These are phyloP conservation scores for Colletotrichum zoysiae DNA, from an alignment of 2,329 filamentous ascomycete genomes.

Conservation along the genomic window DNA sequence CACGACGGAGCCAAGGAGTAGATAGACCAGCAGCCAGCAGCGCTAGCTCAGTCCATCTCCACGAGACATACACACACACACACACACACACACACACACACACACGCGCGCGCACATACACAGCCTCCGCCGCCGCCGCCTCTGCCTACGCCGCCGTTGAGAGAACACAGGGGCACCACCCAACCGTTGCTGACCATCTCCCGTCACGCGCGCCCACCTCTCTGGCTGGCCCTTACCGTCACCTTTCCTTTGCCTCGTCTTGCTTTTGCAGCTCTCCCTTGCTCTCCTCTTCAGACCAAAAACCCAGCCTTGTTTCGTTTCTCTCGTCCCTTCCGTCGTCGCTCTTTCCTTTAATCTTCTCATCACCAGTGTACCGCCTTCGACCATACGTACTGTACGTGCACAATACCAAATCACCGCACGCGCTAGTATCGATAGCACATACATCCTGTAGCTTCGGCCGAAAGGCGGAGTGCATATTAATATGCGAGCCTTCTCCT, in stretches of 20 bases:
- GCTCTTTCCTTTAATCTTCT: constrained; percentile 2
- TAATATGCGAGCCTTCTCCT: constrained; percentile 40
- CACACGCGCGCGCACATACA: too few species aligned
- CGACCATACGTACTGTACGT: constrained; percentile 10
- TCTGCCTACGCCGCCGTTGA: constrained; percentile 36
- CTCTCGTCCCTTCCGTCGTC: constrained; percentile 10
- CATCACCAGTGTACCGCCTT: constrained; percentile 8
- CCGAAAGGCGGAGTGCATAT: constrained; percentile 32
- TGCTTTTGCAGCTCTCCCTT: constrained; percentile 12
- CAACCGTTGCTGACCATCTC: constrained; percentile 30
- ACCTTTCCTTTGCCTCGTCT: constrained; percentile 1
- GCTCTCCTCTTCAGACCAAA: constrained; percentile 8
- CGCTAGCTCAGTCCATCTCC: constrained; percentile 30
- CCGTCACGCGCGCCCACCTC: constrained; percentile 35
- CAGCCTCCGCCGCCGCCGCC: constrained; percentile 1
- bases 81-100: neutral
- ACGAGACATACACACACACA: constrained; percentile 28
- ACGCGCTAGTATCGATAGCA: constrained; percentile 30
- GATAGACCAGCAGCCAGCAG: constrained; percentile 15
- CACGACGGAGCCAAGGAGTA: constrained; percentile 15
- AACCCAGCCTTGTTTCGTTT: constrained; percentile 9
- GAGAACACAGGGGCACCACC: constrained; percentile 13
- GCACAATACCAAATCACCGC: neutral
- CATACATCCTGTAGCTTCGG: constrained; percentile 14
- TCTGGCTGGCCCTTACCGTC: constrained; percentile 20